phyloP scores from a whole-genome alignment of 1,284 basidiomycete genomes.

The Fistulinella cinereoalba region DNA sequence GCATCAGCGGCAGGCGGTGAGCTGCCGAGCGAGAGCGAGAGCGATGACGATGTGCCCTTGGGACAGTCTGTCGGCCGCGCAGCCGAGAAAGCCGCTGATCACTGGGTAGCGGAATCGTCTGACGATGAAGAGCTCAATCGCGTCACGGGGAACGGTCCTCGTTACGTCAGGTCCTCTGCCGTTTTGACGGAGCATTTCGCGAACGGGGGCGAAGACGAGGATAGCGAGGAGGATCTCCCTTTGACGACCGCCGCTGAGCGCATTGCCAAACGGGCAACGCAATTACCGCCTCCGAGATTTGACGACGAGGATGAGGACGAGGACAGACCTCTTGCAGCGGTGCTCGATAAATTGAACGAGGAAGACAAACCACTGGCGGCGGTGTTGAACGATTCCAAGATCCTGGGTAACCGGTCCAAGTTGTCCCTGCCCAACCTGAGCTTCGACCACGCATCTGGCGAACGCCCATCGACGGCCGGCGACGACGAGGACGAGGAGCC shows the following conservation, averaged over 20 bases:
- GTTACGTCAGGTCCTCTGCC: constrained; percentile 32
- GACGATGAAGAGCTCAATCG: constrained; percentile 50
- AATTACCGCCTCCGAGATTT: constrained; percentile 13
- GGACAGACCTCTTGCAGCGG: constrained; percentile 63
- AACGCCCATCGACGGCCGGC: constrained; percentile 22
- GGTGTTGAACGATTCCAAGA: constrained; percentile 52
- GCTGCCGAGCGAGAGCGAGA: constrained; percentile 48
- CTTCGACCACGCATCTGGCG: constrained; percentile 38
- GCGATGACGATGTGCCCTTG: constrained; percentile 40
- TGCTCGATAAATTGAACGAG: no score
- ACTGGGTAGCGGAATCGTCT: constrained; percentile 61
- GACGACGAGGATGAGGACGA: constrained; percentile 47
- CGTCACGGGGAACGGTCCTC: constrained; percentile 53
- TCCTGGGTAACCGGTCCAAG: constrained; percentile 48
- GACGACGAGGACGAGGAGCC: constrained; percentile 64
- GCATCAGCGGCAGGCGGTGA: constrained; percentile 47
- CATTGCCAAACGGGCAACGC: constrained; percentile 27
- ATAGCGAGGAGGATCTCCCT: constrained; percentile 75
- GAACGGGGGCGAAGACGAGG: constrained; percentile 34
- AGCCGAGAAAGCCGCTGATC: constrained; percentile 34
- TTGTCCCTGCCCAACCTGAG: constrained; percentile 45
- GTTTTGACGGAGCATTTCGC: constrained; percentile 12
- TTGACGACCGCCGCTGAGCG: constrained; percentile 54
- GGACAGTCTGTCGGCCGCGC: constrained; percentile 24
- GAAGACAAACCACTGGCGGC: no score